A percentile compares a stretch with the other conserved stretches of the same genome.
Evolutionary conservation across 805 yeast species (phyloP).

Genomic region (Cyberlindnera bimundalis): DNA sequence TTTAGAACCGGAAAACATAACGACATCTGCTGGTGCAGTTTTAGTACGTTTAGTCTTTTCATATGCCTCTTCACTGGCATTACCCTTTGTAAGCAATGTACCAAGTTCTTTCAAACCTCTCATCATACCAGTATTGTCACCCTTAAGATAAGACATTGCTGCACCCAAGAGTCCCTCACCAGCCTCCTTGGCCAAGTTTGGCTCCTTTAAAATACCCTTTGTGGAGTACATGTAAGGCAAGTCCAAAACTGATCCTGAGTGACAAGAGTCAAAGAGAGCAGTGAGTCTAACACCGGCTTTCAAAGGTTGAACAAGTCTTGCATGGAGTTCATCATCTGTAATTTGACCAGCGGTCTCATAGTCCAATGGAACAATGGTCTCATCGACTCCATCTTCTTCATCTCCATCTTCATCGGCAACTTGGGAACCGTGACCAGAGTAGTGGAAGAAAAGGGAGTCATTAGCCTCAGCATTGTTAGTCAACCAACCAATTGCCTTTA

Average conservation of each 20-base stretch:
- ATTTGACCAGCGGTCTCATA: conserved; percentile 64
- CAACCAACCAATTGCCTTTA: conserved; percentile 80
- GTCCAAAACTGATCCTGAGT: conserved; percentile 80
- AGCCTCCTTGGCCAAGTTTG: conserved; percentile 71
- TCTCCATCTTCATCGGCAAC: conserved; percentile 67
- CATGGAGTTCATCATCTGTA: conserved; percentile 73
- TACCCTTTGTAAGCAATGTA: conserved; percentile 37
- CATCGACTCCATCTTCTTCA: conserved; percentile 72
- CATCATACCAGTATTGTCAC: conserved; percentile 46
- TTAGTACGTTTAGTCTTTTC: conserved; percentile 51
- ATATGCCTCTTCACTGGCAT: conserved; percentile 32
- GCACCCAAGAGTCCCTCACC: conserved; percentile 63
- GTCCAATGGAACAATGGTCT: conserved; percentile 71
- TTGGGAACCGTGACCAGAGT: conserved; percentile 86
- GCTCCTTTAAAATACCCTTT: conserved; percentile 79
- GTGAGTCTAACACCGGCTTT: conserved; percentile 74
- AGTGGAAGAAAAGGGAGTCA: conserved; percentile 78
- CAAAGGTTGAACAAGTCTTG: conserved; percentile 62
- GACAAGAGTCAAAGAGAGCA: conserved; percentile 82
- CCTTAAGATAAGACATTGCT: conserved; percentile 55
- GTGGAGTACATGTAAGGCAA: conserved; percentile 79
- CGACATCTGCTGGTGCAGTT: conserved; percentile 73
- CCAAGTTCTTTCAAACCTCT: conserved; percentile 42
- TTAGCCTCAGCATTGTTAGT: conserved; percentile 70
- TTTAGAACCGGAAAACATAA: conserved; percentile 76